Conservation (phyloP, 257 asterid species). For the Penstemon newberryi region DNA sequence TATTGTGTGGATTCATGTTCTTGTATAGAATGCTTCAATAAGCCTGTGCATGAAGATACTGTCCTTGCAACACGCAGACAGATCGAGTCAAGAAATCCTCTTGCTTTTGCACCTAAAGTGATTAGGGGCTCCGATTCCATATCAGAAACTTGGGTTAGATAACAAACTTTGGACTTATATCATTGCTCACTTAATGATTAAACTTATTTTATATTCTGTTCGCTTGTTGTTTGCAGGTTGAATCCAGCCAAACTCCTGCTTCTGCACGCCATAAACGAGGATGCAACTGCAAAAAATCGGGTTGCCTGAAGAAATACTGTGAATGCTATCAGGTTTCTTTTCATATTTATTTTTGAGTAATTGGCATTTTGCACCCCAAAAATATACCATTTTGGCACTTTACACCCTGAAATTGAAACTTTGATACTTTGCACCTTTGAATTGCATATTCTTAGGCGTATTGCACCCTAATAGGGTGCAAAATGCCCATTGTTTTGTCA, state of each 20-base stretch:
- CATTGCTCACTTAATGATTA: background rate
- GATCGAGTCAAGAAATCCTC: slow-evolving; percentile 94
- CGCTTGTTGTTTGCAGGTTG: slow-evolving; percentile 46
- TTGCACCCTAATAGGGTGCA: too few relatives aligned
- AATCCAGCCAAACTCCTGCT: slow-evolving; percentile 88
- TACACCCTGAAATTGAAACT: too few relatives aligned
- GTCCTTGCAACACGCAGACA: slow-evolving; percentile 95
- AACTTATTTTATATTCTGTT: slow-evolving; percentile 2
- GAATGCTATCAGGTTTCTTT: slow-evolving; percentile 94
- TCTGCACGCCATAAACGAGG: slow-evolving; percentile 99
- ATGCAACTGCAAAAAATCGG: slow-evolving; percentile 98
- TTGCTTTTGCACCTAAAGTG: slow-evolving; percentile 98
- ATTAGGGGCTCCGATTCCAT: slow-evolving; percentile 55
- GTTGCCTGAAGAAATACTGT: slow-evolving; percentile 92
- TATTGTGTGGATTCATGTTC: slow-evolving; percentile 97
- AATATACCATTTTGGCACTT: too few relatives aligned
- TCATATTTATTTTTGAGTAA: background rate
- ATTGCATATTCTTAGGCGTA: too few relatives aligned
- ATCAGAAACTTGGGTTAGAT: slow-evolving; percentile 60
- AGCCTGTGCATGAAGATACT: slow-evolving; percentile 91
- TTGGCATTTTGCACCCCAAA: too few relatives aligned
- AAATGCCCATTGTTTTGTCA: too few relatives aligned
- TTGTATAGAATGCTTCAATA: slow-evolving; percentile 91
- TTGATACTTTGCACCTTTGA: too few relatives aligned
- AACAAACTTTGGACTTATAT: background rate